Conservation (phyloP, 768 basidiomycete species). For the Kwoniella newhampshirensis region DNA sequence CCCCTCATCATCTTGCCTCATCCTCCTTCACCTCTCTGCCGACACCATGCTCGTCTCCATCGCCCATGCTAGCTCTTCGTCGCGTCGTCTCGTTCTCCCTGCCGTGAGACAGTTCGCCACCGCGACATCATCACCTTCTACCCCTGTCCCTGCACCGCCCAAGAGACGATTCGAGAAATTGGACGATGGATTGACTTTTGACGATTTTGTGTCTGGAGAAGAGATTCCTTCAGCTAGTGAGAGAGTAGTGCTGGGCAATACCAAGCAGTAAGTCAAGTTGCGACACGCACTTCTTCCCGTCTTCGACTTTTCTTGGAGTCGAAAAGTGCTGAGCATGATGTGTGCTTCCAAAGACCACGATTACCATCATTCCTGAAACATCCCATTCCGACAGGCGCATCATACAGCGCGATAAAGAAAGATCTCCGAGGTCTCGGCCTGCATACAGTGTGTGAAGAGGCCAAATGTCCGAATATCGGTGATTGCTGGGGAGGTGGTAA, state of each 20-base stretch:
- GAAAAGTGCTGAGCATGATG: background rate
- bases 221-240: constrained; percentile 33
- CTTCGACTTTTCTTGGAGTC: background rate
- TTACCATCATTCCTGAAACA: constrained; percentile 87
- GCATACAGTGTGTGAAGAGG: constrained; percentile 98
- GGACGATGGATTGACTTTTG: constrained; percentile 50
- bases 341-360: constrained; percentile 63
- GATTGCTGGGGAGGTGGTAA: constrained; percentile 94
- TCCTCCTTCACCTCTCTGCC: background rate
- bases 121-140: background rate
- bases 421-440: constrained; percentile 86
- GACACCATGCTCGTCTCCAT: background rate
- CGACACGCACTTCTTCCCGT: too few relatives aligned
- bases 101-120: constrained; percentile 1
- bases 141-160: constrained; percentile 1
- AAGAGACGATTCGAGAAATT: constrained; percentile 34
- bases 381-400: constrained; percentile 80
- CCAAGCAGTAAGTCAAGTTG: constrained; percentile 37
- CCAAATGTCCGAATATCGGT: constrained; percentile 98
- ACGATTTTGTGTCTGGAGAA: constrained; percentile 50
- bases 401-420: constrained; percentile 89
- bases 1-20: background rate
- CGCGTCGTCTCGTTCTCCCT: background rate
- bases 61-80: too few relatives aligned
- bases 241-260: constrained; percentile 48